A percentile compares a stretch with the other conserved stretches of the same genome.
Evolutionary conservation across 2,329 filamentous ascomycete species (phyloP).

Genomic region (Boeremia exigua): DNA sequence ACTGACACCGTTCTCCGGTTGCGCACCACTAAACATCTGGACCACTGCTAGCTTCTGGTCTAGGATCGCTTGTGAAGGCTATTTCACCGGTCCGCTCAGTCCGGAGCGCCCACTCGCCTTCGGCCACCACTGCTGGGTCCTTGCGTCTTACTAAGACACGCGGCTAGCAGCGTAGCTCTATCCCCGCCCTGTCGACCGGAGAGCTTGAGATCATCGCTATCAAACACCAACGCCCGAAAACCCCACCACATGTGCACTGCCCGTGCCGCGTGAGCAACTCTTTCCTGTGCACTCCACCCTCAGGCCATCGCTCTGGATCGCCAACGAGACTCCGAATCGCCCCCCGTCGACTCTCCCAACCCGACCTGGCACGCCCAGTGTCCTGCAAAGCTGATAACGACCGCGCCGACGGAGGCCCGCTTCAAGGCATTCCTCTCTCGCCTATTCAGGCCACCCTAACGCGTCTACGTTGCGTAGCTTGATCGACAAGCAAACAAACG

Average conservation of each 20-base stretch:
- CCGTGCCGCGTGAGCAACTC: conserved; percentile 21
- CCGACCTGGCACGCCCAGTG: conserved; percentile 34
- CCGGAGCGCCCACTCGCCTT: conserved; percentile 23
- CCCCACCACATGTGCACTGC: conserved; percentile 26
- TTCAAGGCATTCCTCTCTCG: conserved; percentile 54
- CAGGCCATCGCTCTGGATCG: conserved; percentile 49
- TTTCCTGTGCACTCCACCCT: conserved; percentile 11
- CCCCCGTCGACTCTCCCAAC: conserved; percentile 42
- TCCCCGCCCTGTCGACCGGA: conserved; percentile 34
- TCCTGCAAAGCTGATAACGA: conserved; percentile 44
- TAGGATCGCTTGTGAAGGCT: conserved; percentile 29
- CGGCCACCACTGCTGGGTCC: conserved; percentile 24
- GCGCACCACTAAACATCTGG: conserved; percentile 10
- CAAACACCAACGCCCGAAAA: conserved; percentile 22
- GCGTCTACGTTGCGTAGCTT: conserved; percentile 4
- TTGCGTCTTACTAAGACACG: conserved; percentile 31
- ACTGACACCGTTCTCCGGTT: conserved; percentile 11
- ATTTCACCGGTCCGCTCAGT: conserved; percentile 37
- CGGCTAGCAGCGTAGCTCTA: conserved; percentile 30
- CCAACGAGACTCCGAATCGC: conserved; percentile 41
- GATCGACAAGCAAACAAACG: background rate
- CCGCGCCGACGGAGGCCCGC: conserved; percentile 52
- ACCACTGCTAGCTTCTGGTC: conserved; percentile 20
- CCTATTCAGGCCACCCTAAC: conserved; percentile 55
- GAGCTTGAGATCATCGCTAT: conserved; percentile 33